phyloP scores from a whole-genome alignment of 345 rosid genomes.

The Noccaea bulbosa region DNA sequence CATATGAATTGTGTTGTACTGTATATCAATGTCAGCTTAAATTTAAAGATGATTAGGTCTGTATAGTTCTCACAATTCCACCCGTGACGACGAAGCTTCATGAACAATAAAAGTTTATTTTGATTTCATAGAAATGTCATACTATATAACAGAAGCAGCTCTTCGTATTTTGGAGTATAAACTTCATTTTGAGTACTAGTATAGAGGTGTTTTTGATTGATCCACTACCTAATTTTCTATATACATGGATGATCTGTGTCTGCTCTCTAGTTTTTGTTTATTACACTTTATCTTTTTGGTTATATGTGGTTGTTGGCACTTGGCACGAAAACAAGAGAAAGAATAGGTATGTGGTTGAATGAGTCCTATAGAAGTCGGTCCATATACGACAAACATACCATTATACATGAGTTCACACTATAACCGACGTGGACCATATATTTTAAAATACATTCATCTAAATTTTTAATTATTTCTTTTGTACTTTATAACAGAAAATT shows the following conservation, averaged over 20 bases:
- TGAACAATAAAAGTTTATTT: slow-evolving; percentile 23
- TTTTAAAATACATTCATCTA: slow-evolving; percentile 16
- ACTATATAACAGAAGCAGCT: slow-evolving; percentile 4
- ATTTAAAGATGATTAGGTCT: slow-evolving; percentile 21
- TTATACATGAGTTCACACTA: slow-evolving; percentile 24
- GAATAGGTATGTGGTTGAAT: slow-evolving; percentile 22
- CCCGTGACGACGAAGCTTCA: slow-evolving; percentile 46
- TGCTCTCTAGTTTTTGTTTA: slow-evolving; percentile 28
- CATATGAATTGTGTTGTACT: background rate
- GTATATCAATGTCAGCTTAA: slow-evolving; percentile 18
- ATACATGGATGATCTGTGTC: slow-evolving; percentile 24
- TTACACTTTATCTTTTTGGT: slow-evolving; percentile 36
- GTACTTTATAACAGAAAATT: background rate
- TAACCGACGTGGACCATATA: slow-evolving; percentile 34
- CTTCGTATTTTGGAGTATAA: slow-evolving; percentile 12
- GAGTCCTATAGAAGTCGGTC: slow-evolving; percentile 26
- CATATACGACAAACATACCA: slow-evolving; percentile 36
- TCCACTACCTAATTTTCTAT: slow-evolving; percentile 5
- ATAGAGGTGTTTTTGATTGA: slow-evolving; percentile 4
- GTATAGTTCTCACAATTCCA: background rate
- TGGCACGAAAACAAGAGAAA: slow-evolving; percentile 21
- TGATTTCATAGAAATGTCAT: slow-evolving; percentile 13
- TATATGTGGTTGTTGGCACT: slow-evolving; percentile 35
- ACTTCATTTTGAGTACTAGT: background rate
- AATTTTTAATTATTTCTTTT: background rate